Conservation (phyloP, 2,329 filamentous ascomycete species). For the Thelonectria blattea region DNA sequence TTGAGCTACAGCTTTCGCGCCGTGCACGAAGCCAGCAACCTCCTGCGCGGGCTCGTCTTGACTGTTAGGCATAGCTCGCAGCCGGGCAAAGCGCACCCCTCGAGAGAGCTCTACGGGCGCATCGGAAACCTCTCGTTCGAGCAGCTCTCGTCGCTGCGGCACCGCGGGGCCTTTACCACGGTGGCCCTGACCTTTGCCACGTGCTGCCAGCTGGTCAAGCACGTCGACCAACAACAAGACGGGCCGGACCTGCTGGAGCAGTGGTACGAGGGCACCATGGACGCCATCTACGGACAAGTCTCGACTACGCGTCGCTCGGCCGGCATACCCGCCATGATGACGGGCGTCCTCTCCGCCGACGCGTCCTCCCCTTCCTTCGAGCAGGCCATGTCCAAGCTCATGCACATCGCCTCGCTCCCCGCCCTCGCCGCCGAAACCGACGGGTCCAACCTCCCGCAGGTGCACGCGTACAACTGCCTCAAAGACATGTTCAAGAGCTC, state of each 20-base stretch:
- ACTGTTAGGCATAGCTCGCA: slow-evolving; percentile 57
- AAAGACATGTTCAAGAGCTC: slow-evolving; percentile 91
- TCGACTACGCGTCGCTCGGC: slow-evolving; percentile 90
- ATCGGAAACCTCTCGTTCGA: slow-evolving; percentile 80
- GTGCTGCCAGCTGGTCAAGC: slow-evolving; percentile 73
- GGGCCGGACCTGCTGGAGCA: slow-evolving; percentile 55
- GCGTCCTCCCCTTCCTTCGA: slow-evolving; percentile 65
- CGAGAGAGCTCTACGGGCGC: slow-evolving; percentile 61
- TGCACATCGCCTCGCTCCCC: slow-evolving; percentile 61
- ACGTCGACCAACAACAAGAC: slow-evolving; percentile 45
- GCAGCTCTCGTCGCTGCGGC: slow-evolving; percentile 82
- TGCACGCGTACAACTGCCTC: slow-evolving; percentile 92
- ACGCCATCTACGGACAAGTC: slow-evolving; percentile 75
- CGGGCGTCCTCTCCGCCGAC: slow-evolving; percentile 77
- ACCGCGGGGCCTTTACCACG: slow-evolving; percentile 91
- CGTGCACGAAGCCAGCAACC: slow-evolving; percentile 88
- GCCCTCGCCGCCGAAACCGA: slow-evolving; percentile 63
- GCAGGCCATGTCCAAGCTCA: slow-evolving; percentile 67
- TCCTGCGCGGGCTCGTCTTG: slow-evolving; percentile 68
- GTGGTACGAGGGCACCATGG: slow-evolving; percentile 77
- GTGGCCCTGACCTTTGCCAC: slow-evolving; percentile 86
- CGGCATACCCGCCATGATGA: slow-evolving; percentile 86
- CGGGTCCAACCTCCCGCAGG: slow-evolving; percentile 78
- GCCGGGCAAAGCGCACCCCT: slow-evolving; percentile 53
- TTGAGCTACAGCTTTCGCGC: slow-evolving; percentile 95